Conservation (phyloP, 176 grass and related monocot genomes). For the Carex littledalei region DNA sequence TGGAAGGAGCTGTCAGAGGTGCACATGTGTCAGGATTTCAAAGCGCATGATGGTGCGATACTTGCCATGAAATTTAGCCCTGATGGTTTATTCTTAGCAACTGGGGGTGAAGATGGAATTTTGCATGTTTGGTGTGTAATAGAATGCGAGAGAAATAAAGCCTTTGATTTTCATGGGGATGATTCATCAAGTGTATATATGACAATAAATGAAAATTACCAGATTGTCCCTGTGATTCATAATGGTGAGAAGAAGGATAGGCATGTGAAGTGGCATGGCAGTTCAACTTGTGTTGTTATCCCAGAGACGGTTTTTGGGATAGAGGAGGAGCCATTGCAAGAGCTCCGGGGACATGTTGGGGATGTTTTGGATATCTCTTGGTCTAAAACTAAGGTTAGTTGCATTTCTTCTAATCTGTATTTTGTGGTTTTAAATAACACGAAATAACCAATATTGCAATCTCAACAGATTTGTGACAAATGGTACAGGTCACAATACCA, state of each 20-base stretch:
- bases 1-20: conserved; percentile 71
- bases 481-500: background rate
- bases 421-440: conserved; percentile 20
- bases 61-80: conserved; percentile 78
- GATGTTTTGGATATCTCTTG: conserved; percentile 84
- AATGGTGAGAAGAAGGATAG: conserved; percentile 49
- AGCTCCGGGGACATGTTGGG: conserved; percentile 60
- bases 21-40: conserved; percentile 74
- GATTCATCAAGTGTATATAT: conserved; percentile 75
- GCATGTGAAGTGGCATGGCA: conserved; percentile 22
- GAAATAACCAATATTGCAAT: background rate
- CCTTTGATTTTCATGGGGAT: conserved; percentile 34
- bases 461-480: background rate
- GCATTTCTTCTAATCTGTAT: background rate
- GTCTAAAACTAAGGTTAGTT: conserved; percentile 70
- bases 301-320: conserved; percentile 58
- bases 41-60: conserved; percentile 63
- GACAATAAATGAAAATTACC: conserved; percentile 53
- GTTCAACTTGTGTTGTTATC: conserved; percentile 62
- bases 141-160: conserved; percentile 40
- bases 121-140: conserved; percentile 69
- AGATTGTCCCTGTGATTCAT: conserved; percentile 38
- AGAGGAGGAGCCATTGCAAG: conserved; percentile 53
- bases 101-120: conserved; percentile 72
- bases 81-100: conserved; percentile 64